Base-by-base conservation (phyloP, 2,329 filamentous ascomycete genomes). In the Zelopaecilomyces penicillatus region DNA sequence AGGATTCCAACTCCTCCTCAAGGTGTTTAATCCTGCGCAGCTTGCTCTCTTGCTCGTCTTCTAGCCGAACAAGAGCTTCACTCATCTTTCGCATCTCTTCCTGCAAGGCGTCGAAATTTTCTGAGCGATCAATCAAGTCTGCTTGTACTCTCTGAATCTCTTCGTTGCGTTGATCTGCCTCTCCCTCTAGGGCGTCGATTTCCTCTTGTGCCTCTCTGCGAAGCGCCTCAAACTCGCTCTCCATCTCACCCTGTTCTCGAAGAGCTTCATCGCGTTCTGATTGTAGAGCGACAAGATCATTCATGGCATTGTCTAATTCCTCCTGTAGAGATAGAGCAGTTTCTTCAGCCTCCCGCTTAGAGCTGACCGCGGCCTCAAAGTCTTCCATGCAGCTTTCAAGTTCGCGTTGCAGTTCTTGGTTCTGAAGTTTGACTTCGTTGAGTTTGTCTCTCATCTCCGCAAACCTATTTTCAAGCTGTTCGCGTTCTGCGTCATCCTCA, bases 1-100 rank as follows among this genome's bases (percentile, higher is more conserved):
- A 83, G 43, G 95, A 86, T 32, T 81, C 75, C 10, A 96, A 73
- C 57, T 96, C 89, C 44, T 82, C 75, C 62, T 96, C 87, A 5
- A 96, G 80, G 50, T 85, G 80, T 59, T 89, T 78, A 48, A 96
- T 93, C 48, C 84, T 82, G 45, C 82, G 80, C 39, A 85, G 65
- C 63, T 90, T 93, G 55, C 78, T 80, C 51, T 87, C 82, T 43
- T 91, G 85, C 54, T 95, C 89, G 61, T 97, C 90, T 61, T 97
- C 93, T 0, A 98, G 75, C 37, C 87, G 76, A 30, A 96, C 76
- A 5, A 97, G 75, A 26, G 85, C 85, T 54, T 95, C 88, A 56
- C 86, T 94, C 65, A 96, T 84, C 54, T 83, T 84, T 51, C 90
- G 85, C 83, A 98, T 93, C 70, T 97, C 93, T 47, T 85, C 82